phyloP scores from a whole-genome alignment of 129 eudicot species.

The Tagetes patula region DNA sequence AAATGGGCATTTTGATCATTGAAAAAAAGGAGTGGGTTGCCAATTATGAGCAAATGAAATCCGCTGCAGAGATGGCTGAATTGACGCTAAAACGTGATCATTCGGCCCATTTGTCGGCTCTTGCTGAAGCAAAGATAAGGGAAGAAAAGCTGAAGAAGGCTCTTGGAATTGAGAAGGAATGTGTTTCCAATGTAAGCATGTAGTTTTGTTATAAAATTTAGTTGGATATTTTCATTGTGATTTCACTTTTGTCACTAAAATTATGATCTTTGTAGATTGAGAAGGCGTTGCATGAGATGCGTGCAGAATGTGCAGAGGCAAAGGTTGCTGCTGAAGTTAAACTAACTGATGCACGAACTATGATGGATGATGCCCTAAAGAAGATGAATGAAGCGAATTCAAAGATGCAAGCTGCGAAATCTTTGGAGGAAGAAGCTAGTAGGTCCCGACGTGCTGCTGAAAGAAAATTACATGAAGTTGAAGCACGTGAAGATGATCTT shows the following conservation, averaged over 20 bases:
- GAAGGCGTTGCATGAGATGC: slow-evolving; percentile 91
- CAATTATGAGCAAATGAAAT: slow-evolving; percentile 63
- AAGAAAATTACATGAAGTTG: slow-evolving; percentile 87
- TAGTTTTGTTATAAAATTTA: not conserved
- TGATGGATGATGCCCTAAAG: slow-evolving; percentile 80
- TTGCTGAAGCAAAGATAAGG: slow-evolving; percentile 69
- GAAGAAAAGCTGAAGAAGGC: slow-evolving; percentile 84
- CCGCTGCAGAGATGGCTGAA: slow-evolving; percentile 65
- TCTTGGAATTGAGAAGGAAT: slow-evolving; percentile 87
- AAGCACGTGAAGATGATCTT: slow-evolving; percentile 94
- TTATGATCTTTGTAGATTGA: slow-evolving; percentile 54
- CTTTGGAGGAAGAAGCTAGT: slow-evolving; percentile 69
- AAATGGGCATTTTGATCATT: slow-evolving; percentile 87
- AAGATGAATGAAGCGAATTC: slow-evolving; percentile 62
- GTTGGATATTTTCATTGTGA: not conserved
- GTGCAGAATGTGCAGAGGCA: slow-evolving; percentile 82
- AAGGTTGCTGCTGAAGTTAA: slow-evolving; percentile 83
- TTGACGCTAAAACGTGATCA: slow-evolving; percentile 54
- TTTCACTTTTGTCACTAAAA: not conserved
- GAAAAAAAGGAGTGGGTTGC: slow-evolving; percentile 88
- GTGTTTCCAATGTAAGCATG: slow-evolving; percentile 69
- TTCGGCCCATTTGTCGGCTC: slow-evolving; percentile 45
- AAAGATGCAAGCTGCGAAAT: slow-evolving; percentile 68
- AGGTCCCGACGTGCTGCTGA: slow-evolving; percentile 70
- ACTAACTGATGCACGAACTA: slow-evolving; percentile 60